Conservation (phyloP, 139 green algal genomes). For the Haematococcus lacustris region DNA sequence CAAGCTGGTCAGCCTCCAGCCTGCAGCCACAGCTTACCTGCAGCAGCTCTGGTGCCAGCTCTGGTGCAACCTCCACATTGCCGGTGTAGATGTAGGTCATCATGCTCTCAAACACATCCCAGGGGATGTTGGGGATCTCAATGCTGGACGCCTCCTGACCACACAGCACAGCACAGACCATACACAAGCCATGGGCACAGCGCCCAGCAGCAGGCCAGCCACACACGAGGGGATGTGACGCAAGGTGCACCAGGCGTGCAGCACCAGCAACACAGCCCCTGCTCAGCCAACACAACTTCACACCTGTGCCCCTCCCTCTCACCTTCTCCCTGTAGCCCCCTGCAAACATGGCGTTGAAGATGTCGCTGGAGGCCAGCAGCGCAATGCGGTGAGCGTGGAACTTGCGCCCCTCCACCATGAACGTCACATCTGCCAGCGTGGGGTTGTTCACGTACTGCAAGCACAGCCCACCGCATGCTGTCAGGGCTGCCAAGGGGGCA, state of each 20-base stretch:
- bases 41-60: constrained; percentile 51
- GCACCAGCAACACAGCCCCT: too few species aligned
- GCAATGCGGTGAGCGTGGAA: constrained; percentile 91
- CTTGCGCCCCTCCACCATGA: constrained; percentile 82
- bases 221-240: too few species aligned
- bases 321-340: constrained; percentile 62
- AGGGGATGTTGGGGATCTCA: constrained; percentile 91
- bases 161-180: too few species aligned
- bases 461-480: too few species aligned
- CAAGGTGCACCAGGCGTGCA: too few species aligned
- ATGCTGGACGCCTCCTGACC: constrained; percentile 72
- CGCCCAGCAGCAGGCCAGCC: too few species aligned
- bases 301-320: too few species aligned
- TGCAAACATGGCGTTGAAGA: constrained; percentile 93
- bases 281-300: too few species aligned
- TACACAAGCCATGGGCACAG: too few species aligned
- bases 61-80: constrained; percentile 35
- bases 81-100: constrained; percentile 92
- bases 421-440: constrained; percentile 83
- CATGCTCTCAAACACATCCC: constrained; percentile 79
- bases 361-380: constrained; percentile 80
- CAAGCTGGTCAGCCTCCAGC: too few species aligned
- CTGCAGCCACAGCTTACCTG: constrained; percentile 19
- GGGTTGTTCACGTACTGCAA: constrained; percentile 91
- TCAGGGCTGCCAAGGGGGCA: background rate